A percentile compares a stretch with the other conserved stretches of the same genome.
These are phyloP conservation scores for Spergularia bocconei DNA, from an alignment of 148 eudicot species.

Conservation along the genomic window DNA sequence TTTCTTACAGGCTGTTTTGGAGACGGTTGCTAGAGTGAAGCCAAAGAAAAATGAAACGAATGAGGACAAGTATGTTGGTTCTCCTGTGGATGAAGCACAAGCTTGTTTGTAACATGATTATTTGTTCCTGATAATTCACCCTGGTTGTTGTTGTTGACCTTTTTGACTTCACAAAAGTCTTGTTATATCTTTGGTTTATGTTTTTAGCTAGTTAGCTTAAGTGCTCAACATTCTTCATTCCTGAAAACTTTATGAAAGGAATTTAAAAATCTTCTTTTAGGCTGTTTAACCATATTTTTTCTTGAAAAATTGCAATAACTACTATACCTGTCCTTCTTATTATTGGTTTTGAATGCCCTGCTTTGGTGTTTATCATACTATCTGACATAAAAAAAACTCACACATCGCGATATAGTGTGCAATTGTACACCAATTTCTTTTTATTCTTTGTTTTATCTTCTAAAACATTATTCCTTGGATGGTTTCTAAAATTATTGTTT, in stretches of 20 bases:
- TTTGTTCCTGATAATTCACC: background rate
- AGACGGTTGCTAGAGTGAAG: conserved; percentile 97
- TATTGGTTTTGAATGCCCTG: background rate
- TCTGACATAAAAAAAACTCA: background rate
- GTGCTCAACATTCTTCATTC: background rate
- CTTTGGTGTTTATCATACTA: background rate
- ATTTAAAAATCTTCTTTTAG: background rate
- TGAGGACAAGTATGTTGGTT: conserved; percentile 82
- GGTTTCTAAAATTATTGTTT: background rate
- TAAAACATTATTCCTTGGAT: background rate
- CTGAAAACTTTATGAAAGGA: background rate
- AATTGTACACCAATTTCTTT: no score
- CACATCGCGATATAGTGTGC: no score
- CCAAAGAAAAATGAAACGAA: conserved; percentile 95
- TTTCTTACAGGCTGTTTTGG: conserved; percentile 79
- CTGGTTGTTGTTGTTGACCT: no score
- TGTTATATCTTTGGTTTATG: no score
- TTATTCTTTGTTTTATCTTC: background rate
- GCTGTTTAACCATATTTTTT: no score
- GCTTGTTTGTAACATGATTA: conserved; percentile 5
- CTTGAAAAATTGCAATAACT: no score
- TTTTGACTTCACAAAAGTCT: no score
- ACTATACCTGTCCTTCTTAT: background rate
- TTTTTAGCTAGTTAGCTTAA: background rate
- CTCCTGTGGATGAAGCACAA: conserved; percentile 9